phyloP scores from a whole-genome alignment of 78 protist species.

The Dictyostelium capitatum region DNA sequence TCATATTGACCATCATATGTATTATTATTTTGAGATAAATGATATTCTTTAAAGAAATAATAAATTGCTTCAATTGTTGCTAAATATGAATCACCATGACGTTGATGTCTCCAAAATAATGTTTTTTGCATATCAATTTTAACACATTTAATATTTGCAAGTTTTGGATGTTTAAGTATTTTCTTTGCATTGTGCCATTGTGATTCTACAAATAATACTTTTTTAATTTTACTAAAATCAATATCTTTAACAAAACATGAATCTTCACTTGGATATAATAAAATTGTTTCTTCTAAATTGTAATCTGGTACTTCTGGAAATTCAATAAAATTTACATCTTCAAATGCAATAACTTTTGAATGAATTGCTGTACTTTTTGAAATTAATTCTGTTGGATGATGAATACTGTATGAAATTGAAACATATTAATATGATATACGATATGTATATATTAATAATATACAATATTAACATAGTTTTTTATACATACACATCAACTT shows the following conservation, averaged over 20 bases:
- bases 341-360: conserved; percentile 61
- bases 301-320: conserved; percentile 80
- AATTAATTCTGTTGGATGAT: conserved; percentile 81
- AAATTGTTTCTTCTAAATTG: conserved; percentile 52
- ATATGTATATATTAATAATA: background rate
- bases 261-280: conserved; percentile 65
- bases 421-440: no score
- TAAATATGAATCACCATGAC: conserved; percentile 45
- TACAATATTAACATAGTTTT: no score
- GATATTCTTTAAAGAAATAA: conserved; percentile 79
- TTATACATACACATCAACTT: conserved; percentile 60
- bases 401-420: conserved; percentile 70
- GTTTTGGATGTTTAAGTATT: conserved; percentile 27
- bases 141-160: conserved; percentile 46
- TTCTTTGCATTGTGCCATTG: conserved; percentile 81
- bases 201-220: conserved; percentile 75
- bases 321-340: conserved; percentile 61
- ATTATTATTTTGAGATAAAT: conserved; percentile 15
- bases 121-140: conserved; percentile 75
- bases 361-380: conserved; percentile 84
- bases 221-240: conserved; percentile 45
- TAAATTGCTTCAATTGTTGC: conserved; percentile 86
- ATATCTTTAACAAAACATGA: conserved; percentile 53
- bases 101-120: conserved; percentile 84
- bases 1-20: conserved; percentile 80